Evolutionary conservation across 1,284 basidiomycete species (phyloP).

Genomic region (Rhodotorula glutinis): DNA sequence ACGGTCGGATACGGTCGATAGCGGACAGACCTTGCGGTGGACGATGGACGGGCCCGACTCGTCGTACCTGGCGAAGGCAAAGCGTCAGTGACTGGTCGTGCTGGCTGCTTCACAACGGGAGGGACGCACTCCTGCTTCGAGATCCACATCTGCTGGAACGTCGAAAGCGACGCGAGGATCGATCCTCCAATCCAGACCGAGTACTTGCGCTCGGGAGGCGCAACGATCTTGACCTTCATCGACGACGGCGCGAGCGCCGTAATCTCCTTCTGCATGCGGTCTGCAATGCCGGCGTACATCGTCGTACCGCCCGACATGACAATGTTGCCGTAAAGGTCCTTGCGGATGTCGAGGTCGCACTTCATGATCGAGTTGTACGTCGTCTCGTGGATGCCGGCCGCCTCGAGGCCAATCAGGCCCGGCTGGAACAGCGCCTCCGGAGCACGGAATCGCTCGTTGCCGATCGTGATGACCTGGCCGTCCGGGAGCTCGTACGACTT

Average conservation of each 20-base stretch:
- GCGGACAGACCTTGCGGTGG: slow-evolving; percentile 55
- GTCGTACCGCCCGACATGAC: slow-evolving; percentile 94
- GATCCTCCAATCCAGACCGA: slow-evolving; percentile 97
- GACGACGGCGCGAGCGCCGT: slow-evolving; percentile 72
- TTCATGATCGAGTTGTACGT: slow-evolving; percentile 84
- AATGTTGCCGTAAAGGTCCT: slow-evolving; percentile 88
- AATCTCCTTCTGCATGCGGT: slow-evolving; percentile 98
- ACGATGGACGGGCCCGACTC: slow-evolving; percentile 74
- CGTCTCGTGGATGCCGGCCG: slow-evolving; percentile 91
- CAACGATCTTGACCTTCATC: slow-evolving; percentile 87
- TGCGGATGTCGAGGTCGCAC: slow-evolving; percentile 65
- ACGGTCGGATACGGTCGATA: slow-evolving; percentile 97
- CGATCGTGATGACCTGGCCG: slow-evolving; percentile 94
- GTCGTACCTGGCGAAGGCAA: slow-evolving; percentile 47
- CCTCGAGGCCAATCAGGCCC: slow-evolving; percentile 85
- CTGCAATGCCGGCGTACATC: slow-evolving; percentile 95
- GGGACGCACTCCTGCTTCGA: slow-evolving; percentile 66
- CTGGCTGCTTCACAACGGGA: too few relatives aligned
- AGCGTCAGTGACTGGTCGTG: background rate
- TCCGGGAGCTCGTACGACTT: slow-evolving; percentile 96
- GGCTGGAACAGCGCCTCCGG: slow-evolving; percentile 98
- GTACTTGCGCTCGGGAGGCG: slow-evolving; percentile 80
- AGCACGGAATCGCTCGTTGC: slow-evolving; percentile 96
- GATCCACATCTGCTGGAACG: slow-evolving; percentile 82
- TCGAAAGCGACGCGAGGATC: slow-evolving; percentile 89